Percentiles rank a stretch among this genome's conserved stretches.
These are phyloP conservation scores for Trichoderma oligosporum DNA, from an alignment of 2,329 filamentous ascomycete genomes.

Conservation along the genomic window DNA sequence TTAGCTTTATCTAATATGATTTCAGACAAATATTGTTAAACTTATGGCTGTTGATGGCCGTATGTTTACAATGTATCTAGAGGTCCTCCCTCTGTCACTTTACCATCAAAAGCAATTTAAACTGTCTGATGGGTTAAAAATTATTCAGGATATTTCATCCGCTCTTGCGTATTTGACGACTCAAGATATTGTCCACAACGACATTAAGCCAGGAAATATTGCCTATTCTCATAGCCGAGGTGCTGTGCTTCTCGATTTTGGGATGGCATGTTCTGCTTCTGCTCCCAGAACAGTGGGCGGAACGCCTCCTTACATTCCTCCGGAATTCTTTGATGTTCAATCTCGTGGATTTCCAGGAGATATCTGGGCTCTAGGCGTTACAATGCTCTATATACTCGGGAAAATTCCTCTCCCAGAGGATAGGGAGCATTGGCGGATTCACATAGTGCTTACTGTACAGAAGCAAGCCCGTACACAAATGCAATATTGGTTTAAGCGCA, in stretches of 20 bases:
- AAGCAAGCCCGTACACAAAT: background rate
- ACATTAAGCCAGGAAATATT: conserved; percentile 3
- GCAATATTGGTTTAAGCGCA: background rate
- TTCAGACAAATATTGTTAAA: background rate
- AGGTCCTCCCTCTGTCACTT: background rate
- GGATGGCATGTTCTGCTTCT: background rate
- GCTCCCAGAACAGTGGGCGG: background rate
- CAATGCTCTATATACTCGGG: background rate
- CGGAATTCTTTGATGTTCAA: background rate
- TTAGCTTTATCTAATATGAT: background rate
- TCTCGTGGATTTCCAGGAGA: background rate
- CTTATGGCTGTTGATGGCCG: background rate
- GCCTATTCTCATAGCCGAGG: conserved; percentile 8
- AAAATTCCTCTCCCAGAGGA: background rate
- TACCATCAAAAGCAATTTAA: background rate
- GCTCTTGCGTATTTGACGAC: background rate
- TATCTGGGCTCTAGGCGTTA: background rate
- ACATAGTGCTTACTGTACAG: background rate
- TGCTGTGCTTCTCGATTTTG: conserved; percentile 9
- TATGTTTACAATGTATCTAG: background rate
- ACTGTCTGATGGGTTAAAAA: background rate
- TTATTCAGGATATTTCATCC: background rate
- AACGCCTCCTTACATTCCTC: background rate
- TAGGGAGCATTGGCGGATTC: too few relatives aligned
- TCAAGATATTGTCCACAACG: background rate